Evolutionary conservation across 257 asterid genomes (phyloP).

Genomic region (Haberlea rhodopensis): DNA sequence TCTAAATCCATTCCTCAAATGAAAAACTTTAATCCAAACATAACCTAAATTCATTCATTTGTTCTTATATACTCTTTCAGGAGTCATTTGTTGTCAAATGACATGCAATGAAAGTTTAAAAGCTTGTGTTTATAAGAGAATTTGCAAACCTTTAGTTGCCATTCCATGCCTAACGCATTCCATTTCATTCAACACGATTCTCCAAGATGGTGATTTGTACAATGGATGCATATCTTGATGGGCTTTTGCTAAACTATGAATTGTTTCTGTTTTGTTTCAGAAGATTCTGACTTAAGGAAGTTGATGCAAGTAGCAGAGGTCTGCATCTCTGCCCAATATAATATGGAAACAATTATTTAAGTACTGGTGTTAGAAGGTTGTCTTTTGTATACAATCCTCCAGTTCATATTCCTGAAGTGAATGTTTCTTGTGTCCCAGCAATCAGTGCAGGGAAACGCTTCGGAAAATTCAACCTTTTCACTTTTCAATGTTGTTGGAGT

Average conservation of each 20-base stretch:
- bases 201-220: neutral
- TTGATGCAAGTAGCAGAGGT: slow-evolving; percentile 53
- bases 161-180: neutral
- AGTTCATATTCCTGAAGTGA: slow-evolving; percentile 26
- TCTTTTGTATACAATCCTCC: slow-evolving; percentile 22
- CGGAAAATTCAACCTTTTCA: slow-evolving; percentile 43
- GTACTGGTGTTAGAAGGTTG: neutral
- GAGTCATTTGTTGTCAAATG: neutral
- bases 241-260: neutral
- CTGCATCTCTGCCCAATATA: slow-evolving; percentile 35
- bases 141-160: neutral
- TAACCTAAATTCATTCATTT: neutral
- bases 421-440: slow-evolving; percentile 39
- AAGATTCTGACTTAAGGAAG: slow-evolving; percentile 24
- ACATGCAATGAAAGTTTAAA: neutral
- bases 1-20: neutral
- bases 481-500: slow-evolving; percentile 63
- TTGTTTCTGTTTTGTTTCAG: slow-evolving; percentile 37
- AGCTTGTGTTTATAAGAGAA: no score
- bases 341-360: slow-evolving; percentile 23
- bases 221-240: neutral
- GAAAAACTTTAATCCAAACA: neutral
- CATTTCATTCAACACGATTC: neutral
- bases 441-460: slow-evolving; percentile 37
- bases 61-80: no score